Percentiles rank a stretch among this genome's conserved stretches.
phyloP scores from a whole-genome alignment of 1,139 yeast species.

The Zygoascus hellenicus region DNA sequence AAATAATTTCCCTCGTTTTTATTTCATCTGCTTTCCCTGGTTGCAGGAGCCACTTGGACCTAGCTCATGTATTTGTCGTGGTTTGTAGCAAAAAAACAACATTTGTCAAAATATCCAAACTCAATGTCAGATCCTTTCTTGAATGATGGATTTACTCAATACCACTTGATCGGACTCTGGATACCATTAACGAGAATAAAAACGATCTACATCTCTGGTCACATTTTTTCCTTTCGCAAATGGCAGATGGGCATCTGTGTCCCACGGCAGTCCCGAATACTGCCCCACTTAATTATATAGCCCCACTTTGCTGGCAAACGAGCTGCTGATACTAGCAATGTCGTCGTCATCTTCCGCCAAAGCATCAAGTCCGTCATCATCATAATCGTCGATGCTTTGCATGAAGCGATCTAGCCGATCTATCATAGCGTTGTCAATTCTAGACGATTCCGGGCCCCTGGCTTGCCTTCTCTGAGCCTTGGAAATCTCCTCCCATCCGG shows the following conservation, averaged over 20 bases:
- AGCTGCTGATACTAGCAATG: conserved; percentile 42
- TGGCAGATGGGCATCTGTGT: neutral
- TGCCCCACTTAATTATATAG: conserved; percentile 17
- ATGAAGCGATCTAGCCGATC: conserved; percentile 6
- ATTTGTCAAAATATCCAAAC: neutral
- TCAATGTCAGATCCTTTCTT: neutral
- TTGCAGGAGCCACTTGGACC: no score
- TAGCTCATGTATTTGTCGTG: no score
- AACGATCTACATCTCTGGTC: neutral
- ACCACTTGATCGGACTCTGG: neutral
- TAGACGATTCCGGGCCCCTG: neutral
- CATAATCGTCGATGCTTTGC: conserved; percentile 22
- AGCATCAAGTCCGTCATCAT: conserved; percentile 26
- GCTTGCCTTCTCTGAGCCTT: neutral
- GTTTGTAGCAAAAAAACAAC: no score
- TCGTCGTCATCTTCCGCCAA: conserved; percentile 39
- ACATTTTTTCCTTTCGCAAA: neutral
- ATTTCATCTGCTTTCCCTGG: no score
- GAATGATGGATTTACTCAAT: neutral
- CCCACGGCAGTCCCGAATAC: neutral
- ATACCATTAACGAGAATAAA: neutral
- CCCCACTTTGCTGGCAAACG: conserved; percentile 43
- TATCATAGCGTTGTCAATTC: conserved; percentile 5
- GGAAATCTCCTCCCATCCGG: conserved; percentile 6
- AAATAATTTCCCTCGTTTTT: no score